phyloP scores from a whole-genome alignment of 2,329 filamentous ascomycete genomes.

The Botrytis hyacinthi region DNA sequence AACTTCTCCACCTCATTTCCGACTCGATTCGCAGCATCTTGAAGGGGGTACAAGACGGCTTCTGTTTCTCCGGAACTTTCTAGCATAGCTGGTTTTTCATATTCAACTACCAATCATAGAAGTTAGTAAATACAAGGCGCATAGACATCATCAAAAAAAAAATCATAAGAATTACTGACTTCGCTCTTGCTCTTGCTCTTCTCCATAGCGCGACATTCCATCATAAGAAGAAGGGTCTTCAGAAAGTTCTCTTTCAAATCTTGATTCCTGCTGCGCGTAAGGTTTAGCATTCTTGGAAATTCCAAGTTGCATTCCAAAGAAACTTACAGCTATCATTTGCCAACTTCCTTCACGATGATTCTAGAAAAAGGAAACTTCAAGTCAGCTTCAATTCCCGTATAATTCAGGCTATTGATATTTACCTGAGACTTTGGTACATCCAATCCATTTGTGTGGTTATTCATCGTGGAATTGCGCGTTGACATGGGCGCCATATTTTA shows the following conservation, averaged over 20 bases:
- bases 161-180: conserved; percentile 30
- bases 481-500: conserved; percentile 38
- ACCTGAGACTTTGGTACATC: conserved; percentile 21
- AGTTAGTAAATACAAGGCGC: background rate
- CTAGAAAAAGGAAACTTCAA: conserved; percentile 25
- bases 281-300: conserved; percentile 3
- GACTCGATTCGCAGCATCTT: conserved; percentile 64
- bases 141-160: background rate
- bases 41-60: conserved; percentile 56
- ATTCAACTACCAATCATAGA: conserved; percentile 19
- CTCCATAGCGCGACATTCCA: conserved; percentile 37
- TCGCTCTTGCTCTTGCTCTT: conserved; percentile 25
- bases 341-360: conserved; percentile 37
- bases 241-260: conserved; percentile 36
- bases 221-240: conserved; percentile 37
- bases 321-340: conserved; percentile 36
- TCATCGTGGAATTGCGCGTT: conserved; percentile 28
- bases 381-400: conserved; percentile 25
- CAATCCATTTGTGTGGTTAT: conserved; percentile 27
- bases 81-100: conserved; percentile 30
- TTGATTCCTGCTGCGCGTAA: conserved; percentile 28
- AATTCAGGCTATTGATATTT: background rate
- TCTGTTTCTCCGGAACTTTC: conserved; percentile 44
- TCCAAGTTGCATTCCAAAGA: background rate
- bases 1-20: conserved; percentile 85